Base-by-base conservation (phyloP, 2,329 filamentous ascomycete species). In the Hypoxylon sp. region DNA sequence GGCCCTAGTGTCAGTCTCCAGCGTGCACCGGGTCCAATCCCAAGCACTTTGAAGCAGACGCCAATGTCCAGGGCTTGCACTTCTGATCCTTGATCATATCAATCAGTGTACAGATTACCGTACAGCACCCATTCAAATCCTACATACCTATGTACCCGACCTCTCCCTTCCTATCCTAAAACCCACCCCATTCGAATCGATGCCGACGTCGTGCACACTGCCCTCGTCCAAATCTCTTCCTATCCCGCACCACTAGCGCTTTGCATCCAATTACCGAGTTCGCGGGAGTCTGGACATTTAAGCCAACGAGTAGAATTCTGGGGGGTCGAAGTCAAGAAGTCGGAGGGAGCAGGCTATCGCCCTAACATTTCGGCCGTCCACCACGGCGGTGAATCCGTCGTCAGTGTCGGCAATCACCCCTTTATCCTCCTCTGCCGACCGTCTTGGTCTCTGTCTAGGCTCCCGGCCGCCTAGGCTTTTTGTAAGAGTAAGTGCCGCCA, bases 381-480 rank as follows among this genome's bases (percentile, higher is more conserved):
- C 68, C 59, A 64, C 75, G 69, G 71, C 71, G 71, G 66, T 70
- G 61, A 71, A 20, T 68, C 61, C 69, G 66, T 72, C 64, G 64
- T 68, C 69, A 70, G 57, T 66, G 69, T 72, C 72, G 66, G 62
- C 61, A 68, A 67, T 64, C 69, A 69, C 69, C 66, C 57, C 57
- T 70, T 69, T 63, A 67, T 64, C 44, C 50, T 48, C 56, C 64
- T 69, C 68, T 68, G 68, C 53, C 69, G 73, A 71, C 69, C 63
- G 64, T 70, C 31, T 60, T 71, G 68, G 74, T 75, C 72, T 75
- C 73, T 69, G 74, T 77, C 77, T 77, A 76, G 77, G 77, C 74
- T 75, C 68, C 74, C 76, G 74, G 77, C 75, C 77, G 75, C 77
- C 77, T 77, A 76, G 77, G 75, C 75, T 77, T 33, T 22, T 64